Evolutionary conservation across 768 basidiomycete species (phyloP).

Genomic region (Cystobasidium ongulense): DNA sequence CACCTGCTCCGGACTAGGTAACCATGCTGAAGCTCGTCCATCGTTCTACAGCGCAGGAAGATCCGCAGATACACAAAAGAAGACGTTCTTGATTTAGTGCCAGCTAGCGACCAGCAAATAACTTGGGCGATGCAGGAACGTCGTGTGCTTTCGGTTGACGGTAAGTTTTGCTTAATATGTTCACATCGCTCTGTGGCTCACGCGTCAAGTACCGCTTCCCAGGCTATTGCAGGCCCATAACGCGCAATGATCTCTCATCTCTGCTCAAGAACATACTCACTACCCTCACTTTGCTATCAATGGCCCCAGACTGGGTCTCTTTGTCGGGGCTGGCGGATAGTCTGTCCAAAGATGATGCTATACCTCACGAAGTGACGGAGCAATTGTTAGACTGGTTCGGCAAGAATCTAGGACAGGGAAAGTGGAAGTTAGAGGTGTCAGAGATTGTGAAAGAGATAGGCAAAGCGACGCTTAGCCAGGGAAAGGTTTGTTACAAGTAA

Average conservation of each 20-base stretch:
- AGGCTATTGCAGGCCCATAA: conserved; percentile 8
- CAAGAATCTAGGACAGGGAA: conserved; percentile 47
- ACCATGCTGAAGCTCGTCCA: not conserved
- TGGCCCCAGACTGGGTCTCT: conserved; percentile 53
- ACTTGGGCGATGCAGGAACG: not conserved
- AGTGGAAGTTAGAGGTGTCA: conserved; percentile 61
- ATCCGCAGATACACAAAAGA: conserved; percentile 43
- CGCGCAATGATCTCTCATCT: not conserved
- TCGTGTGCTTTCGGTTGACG: conserved; percentile 10
- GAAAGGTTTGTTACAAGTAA: conserved; percentile 29
- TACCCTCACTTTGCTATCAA: conserved; percentile 49
- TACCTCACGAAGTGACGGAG: conserved; percentile 59
- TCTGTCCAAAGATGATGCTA: conserved; percentile 4
- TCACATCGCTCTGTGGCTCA: not conserved
- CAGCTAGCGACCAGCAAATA: conserved; percentile 18
- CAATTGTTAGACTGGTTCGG: conserved; percentile 77
- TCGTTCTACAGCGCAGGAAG: not conserved
- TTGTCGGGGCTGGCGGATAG: conserved; percentile 40
- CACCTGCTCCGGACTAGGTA: not conserved
- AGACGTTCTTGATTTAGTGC: conserved; percentile 47
- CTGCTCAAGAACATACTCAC: conserved; percentile 24
- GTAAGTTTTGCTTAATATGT: not conserved
- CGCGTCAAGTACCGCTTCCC: not conserved
- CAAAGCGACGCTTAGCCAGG: conserved; percentile 58
- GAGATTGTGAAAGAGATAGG: conserved; percentile 68